Evolutionary conservation across 306 rosid genomes (phyloP), one percentile per base, ranked within the genome.

Genomic region (Quercus robur): DNA sequence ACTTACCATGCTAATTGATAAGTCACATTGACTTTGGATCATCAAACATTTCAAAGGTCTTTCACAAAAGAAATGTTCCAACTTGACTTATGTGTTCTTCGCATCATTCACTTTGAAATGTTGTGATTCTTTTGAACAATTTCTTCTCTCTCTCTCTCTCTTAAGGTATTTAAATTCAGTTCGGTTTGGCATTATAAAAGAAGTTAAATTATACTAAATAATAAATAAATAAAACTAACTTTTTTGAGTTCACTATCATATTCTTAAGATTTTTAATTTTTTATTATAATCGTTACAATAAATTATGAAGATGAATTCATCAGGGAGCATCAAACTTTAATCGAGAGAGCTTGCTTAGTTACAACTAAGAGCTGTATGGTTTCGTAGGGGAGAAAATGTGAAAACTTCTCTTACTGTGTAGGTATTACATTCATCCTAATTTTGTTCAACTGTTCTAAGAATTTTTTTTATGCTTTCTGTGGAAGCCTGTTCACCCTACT

Each of bases 21-120:
- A 31, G 30, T 59, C 46, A 28, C 21, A 18, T 10, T 62, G 70
- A 59, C 84, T 73, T 80, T 56, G 21, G 58, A 33, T 75, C 55
- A 49, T 35, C 9, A 56, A 61, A 57, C 25, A 67, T 67, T 67
- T 6, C 72, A 6, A 67, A 33, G n/a, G 26, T 25, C 25, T 18
- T 26, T 67, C 15, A 35, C 72, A 35, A 35, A 59, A 67, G 51
- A 30, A 64, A 64, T 17, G 13, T 31, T 30, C 70, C 44, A 25
- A 64, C 4, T 30, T 30, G 72, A 35, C 72, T 67, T 35, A 4
- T 3, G 14, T 33, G 72, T 3, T 35, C 41, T 33, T 67, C 17
- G 17, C 26, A 12, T 35, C 6, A 12, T 19, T 20, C 25, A 67
- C 46, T 35, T 67, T 67, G 10, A 15, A 10, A 1, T 59, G 23